A percentile compares a stretch with the other conserved stretches of the same genome.
Evolutionary conservation across 371 early-diverging fungal genomes (phyloP).

Genomic region (Furculomyces boomerangus): DNA sequence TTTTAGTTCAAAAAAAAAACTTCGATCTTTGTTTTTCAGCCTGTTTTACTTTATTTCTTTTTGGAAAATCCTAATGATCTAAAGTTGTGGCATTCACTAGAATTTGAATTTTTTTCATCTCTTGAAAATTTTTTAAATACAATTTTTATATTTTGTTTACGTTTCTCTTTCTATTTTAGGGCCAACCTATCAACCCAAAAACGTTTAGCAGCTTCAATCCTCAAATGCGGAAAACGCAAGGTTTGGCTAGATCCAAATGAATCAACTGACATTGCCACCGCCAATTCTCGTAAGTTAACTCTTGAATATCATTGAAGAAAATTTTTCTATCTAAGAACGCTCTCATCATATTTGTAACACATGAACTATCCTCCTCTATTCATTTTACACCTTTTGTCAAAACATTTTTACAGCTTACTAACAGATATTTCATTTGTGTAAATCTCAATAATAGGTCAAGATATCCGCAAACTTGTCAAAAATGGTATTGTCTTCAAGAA

Average conservation of each 20-base stretch:
- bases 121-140: not conserved
- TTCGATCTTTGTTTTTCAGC: no score
- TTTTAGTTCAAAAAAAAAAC: no score
- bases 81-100: no score
- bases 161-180: conserved; percentile 26
- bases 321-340: not conserved
- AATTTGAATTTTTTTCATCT: not conserved
- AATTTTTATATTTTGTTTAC: not conserved
- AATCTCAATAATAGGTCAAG: conserved; percentile 72
- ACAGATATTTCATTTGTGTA: no score
- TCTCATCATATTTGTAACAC: not conserved
- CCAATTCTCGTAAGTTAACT: conserved; percentile 83
- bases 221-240: conserved; percentile 98
- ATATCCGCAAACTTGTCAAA: conserved; percentile 93
- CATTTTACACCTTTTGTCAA: no score
- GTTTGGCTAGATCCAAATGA: conserved; percentile 99
- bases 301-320: not conserved
- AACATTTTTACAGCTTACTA: no score
- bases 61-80: no score
- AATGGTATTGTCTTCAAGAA: conserved; percentile 95
- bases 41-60: no score
- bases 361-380: not conserved
- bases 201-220: conserved; percentile 95
- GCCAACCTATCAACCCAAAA: conserved; percentile 74
- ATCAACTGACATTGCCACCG: conserved; percentile 84